phyloP scores from a whole-genome alignment of 2,329 filamentous ascomycete species.

The Zarea fungicola region DNA sequence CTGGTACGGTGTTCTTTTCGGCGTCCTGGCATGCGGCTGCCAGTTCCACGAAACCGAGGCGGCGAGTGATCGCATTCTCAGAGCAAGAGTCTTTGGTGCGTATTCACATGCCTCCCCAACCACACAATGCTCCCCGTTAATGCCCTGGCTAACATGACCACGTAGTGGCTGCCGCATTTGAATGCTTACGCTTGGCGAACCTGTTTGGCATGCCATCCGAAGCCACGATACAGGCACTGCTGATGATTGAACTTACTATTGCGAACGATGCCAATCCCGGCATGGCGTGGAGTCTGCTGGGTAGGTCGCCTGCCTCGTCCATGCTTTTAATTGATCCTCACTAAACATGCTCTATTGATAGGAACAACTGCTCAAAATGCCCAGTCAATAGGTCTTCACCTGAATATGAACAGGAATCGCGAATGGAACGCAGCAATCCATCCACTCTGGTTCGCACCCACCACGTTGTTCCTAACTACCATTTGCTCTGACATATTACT shows the following conservation, averaged over 20 bases:
- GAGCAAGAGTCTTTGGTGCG: background rate
- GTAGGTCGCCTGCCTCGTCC: background rate
- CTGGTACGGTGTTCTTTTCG: background rate
- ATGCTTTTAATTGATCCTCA: too few species aligned
- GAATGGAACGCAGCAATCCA: conserved; percentile 1
- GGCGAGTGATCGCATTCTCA: background rate
- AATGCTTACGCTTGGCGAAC: background rate
- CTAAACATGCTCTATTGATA: too few species aligned
- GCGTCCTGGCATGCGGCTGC: background rate
- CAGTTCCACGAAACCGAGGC: background rate
- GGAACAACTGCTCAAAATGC: background rate
- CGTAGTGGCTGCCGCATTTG: background rate
- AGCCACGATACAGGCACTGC: background rate
- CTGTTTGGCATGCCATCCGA: conserved; percentile 1
- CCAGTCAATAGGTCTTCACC: background rate
- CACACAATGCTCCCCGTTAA: background rate
- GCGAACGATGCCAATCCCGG: background rate
- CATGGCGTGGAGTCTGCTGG: background rate
- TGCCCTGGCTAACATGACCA: background rate
- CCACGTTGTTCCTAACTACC: too few species aligned
- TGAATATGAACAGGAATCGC: background rate
- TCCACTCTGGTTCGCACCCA: too few species aligned
- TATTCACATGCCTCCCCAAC: background rate
- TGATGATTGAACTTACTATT: background rate
- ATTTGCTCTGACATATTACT: too few species aligned